A percentile compares a stretch with the other conserved stretches of the same genome.
Conservation (phyloP, 495 filamentous ascomycete species). For the Achaetomiella virescens region DNA sequence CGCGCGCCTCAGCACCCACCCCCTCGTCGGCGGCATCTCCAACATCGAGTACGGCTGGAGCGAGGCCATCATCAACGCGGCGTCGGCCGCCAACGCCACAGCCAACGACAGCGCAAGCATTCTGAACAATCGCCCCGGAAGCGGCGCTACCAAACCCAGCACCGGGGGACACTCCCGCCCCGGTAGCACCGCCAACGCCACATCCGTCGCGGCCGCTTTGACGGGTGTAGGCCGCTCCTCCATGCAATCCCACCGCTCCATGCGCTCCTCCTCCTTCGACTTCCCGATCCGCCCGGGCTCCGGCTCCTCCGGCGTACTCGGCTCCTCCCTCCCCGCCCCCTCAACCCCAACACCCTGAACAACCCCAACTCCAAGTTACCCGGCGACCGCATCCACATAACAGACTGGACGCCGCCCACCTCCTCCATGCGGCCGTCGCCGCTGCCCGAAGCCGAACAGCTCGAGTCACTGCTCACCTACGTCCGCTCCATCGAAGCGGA, state of each 20-base stretch:
- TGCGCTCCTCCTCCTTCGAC: constrained; percentile 39
- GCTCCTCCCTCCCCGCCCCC: constrained; percentile 31
- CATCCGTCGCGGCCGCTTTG: constrained; percentile 10
- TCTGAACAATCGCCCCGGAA: constrained; percentile 15
- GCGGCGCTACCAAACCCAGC: constrained; percentile 3
- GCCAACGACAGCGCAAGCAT: constrained; percentile 39
- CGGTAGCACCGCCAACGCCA: constrained; percentile 34
- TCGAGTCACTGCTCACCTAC: constrained; percentile 66
- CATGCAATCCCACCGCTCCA: constrained; percentile 38
- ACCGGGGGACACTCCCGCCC: constrained; percentile 34
- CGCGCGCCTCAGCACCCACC: constrained; percentile 85
- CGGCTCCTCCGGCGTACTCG: constrained; percentile 63
- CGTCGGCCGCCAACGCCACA: constrained; percentile 47
- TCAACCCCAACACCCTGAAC: not conserved
- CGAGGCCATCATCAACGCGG: constrained; percentile 75
- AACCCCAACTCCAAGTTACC: constrained; percentile 53
- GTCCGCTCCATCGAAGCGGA: constrained; percentile 84
- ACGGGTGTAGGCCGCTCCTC: constrained; percentile 25
- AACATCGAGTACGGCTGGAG: constrained; percentile 98
- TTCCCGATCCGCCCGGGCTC: constrained; percentile 36
- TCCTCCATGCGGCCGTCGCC: constrained; percentile 82
- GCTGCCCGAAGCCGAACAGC: constrained; percentile 71
- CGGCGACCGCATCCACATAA: constrained; percentile 77
- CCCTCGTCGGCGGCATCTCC: constrained; percentile 83
- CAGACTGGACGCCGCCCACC: constrained; percentile 88